phyloP scores from a whole-genome alignment of 2,329 filamentous ascomycete genomes.

The Aspergillus jensenii region DNA sequence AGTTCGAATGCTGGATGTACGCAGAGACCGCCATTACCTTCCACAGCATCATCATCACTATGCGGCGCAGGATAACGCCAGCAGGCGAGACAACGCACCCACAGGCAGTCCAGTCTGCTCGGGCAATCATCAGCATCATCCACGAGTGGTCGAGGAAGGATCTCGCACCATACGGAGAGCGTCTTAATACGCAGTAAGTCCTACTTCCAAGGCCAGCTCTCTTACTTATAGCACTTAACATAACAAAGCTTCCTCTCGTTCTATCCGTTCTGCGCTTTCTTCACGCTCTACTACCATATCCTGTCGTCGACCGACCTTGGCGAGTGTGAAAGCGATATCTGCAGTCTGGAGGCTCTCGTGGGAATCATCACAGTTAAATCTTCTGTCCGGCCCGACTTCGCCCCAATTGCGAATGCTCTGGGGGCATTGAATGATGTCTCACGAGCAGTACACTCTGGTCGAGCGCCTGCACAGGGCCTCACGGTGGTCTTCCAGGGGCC shows the following conservation, averaged over 20 bases:
- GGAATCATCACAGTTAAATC: neutral
- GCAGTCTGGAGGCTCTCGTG: neutral
- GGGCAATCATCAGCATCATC: slow-evolving; percentile 2
- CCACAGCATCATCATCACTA: slow-evolving; percentile 3
- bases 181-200: neutral
- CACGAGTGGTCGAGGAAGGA: neutral
- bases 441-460: neutral
- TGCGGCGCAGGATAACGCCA: neutral
- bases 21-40: slow-evolving; percentile 1
- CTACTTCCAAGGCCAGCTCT: neutral
- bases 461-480: neutral
- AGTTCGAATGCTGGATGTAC: neutral
- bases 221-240: neutral
- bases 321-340: slow-evolving; percentile 1
- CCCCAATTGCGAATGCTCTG: neutral
- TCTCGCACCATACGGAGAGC: neutral
- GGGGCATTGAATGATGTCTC: slow-evolving; percentile 6
- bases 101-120: slow-evolving; percentile 2
- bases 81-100: neutral
- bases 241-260: slow-evolving; percentile 2
- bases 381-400: neutral
- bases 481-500: neutral
- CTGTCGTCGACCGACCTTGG: neutral
- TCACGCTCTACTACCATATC: slow-evolving; percentile 8
- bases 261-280: slow-evolving; percentile 10